Evolutionary conservation across 106 monocot genomes (phyloP), one percentile per base, ranked within the genome.

Genomic region (Dendrobium huoshanense): DNA sequence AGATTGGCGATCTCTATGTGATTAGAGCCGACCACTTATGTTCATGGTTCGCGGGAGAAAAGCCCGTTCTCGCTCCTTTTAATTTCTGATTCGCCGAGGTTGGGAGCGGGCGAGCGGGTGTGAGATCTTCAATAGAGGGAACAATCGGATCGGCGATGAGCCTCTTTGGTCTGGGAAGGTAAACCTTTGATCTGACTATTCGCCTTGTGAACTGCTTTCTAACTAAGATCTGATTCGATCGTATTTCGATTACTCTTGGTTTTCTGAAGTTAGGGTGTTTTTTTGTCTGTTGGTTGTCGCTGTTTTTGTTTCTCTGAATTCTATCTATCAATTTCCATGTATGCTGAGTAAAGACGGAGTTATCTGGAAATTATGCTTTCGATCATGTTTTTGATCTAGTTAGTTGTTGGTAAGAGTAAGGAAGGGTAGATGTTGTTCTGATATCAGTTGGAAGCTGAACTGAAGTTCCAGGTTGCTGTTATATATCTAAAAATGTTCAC

Each of bases 91-190:
- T 22, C 61, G 61, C 61, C 20, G 61, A 61, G 61, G 22, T n/a
- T 4, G 16, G 13, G 54, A 54, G 73, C 41, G 41, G 42, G 48
- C 7, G 75, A 75, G 44, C 7, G 45, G 45, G 48, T 9, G 22
- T 42, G 45, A 76, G 47, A 76, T 76, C 10, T 76, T 48, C 48
- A 48, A 76, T 49, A 7, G 41, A 43, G 37, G 13, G 33, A 70
- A 70, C 15, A 31, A 70, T 74, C 43, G 43, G 41, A 74, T 74
- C 74, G 74, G 74, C 74, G n/a, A 76, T 76, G 76, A 76, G 76
- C 76, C 76, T 76, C 76, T 76, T 76, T 29, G 76, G 76, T 76
- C 76, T 76, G 1, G 76, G 76, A 47, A 76, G 76, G 76, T 76
- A 24, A 49, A 4, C 48, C 76, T 76, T 48, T 49, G 76, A 76